These are phyloP conservation scores for Smittium culicis DNA, from an alignment of 371 early-diverging fungal genomes.

Conservation along the genomic window DNA sequence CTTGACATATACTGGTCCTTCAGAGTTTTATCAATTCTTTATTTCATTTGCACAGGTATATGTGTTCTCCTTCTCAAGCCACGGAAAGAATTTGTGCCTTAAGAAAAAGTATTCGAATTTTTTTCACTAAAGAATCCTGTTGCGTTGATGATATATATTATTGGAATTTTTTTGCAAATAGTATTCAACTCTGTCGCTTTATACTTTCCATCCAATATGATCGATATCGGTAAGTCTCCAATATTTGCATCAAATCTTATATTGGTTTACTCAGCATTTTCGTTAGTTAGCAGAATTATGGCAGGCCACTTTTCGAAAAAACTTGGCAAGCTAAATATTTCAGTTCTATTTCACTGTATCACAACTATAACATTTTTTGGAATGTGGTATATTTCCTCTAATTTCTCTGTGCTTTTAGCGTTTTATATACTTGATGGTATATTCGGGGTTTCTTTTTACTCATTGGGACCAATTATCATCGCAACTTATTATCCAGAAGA, in stretches of 20 bases:
- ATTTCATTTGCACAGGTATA: slow-evolving; percentile 1
- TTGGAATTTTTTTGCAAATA: neutral
- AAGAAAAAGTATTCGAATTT: neutral
- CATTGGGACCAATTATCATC: neutral
- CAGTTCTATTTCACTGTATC: neutral
- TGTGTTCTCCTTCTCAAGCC: slow-evolving; percentile 16
- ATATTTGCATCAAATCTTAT: neutral
- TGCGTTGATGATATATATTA: neutral
- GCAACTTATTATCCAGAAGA: neutral
- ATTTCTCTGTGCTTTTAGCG: neutral
- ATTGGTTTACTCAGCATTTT: neutral
- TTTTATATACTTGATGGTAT: slow-evolving; percentile 1
- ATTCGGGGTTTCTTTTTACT: neutral
- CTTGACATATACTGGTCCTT: slow-evolving; percentile 51
- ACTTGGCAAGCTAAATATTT: neutral
- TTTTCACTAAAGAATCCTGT: neutral
- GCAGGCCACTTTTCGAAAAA: neutral
- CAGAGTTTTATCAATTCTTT: slow-evolving; percentile 29
- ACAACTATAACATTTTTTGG: neutral
- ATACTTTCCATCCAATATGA: neutral
- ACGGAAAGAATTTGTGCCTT: slow-evolving; percentile 7
- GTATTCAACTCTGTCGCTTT: neutral
- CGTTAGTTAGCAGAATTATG: neutral
- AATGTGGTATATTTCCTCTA: slow-evolving; percentile 2
- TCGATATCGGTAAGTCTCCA: neutral